A percentile compares a stretch with the other conserved stretches of the same genome.
Conservation (phyloP, 1,284 basidiomycete species). For the Paramarasmius palmivorus region DNA sequence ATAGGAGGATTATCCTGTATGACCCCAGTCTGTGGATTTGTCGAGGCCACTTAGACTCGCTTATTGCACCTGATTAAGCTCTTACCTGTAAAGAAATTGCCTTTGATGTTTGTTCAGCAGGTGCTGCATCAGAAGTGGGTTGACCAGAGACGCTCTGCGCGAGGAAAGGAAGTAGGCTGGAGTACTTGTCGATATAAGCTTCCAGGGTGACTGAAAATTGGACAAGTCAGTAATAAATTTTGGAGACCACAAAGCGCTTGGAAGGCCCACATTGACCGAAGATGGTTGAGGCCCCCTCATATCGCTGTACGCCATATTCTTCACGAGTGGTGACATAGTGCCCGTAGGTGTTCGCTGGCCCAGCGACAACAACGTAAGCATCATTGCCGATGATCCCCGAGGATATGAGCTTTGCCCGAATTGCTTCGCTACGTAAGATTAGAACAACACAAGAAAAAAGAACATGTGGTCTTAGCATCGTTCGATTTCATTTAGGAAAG, state of each 20-base stretch:
- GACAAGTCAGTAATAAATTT: background rate
- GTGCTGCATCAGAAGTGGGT: slow-evolving; percentile 62
- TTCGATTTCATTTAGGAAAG: slow-evolving; percentile 7
- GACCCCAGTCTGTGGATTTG: slow-evolving; percentile 51
- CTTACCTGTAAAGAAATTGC: slow-evolving; percentile 69
- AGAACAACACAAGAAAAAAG: slow-evolving; percentile 11
- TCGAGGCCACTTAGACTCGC: background rate
- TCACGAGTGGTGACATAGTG: slow-evolving; percentile 78
- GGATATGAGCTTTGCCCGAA: slow-evolving; percentile 64
- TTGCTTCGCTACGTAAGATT: slow-evolving; percentile 45
- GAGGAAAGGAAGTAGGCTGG: slow-evolving; percentile 63
- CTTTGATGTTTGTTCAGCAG: slow-evolving; percentile 62
- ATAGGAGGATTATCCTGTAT: slow-evolving; percentile 60
- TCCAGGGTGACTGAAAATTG: slow-evolving; percentile 61
- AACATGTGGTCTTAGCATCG: slow-evolving; percentile 9
- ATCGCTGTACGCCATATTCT: slow-evolving; percentile 77
- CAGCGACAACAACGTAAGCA: slow-evolving; percentile 75
- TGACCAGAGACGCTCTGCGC: slow-evolving; percentile 47
- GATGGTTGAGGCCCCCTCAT: slow-evolving; percentile 82
- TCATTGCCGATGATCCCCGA: slow-evolving; percentile 60
- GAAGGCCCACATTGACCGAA: slow-evolving; percentile 67
- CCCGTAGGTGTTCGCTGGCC: slow-evolving; percentile 79
- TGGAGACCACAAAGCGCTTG: slow-evolving; percentile 2
- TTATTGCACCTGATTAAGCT: background rate
- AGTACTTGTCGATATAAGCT: slow-evolving; percentile 79